Percentiles rank a stretch among this genome's conserved stretches.
Conservation (phyloP, 1,139 yeast species). For the Lodderomyces metapsilosis region DNA sequence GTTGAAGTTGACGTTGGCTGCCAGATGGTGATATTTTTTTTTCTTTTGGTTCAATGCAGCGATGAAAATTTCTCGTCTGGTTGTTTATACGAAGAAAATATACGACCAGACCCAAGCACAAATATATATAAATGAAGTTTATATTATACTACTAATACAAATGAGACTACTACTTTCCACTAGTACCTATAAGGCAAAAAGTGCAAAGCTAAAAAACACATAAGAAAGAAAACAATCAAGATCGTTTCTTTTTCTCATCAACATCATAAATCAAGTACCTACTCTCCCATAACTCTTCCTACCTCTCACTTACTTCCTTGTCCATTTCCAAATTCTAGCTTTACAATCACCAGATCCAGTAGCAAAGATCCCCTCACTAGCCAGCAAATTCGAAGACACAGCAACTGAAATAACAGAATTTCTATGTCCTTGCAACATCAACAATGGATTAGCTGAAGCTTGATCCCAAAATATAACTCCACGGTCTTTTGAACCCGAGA, state of each 20-base stretch:
- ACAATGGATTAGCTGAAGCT: conserved; percentile 83
- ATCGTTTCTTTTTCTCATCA: conserved; percentile 2
- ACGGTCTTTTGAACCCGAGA: conserved; percentile 95
- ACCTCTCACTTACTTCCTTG: conserved; percentile 15
- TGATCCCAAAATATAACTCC: conserved; percentile 98
- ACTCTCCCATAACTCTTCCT: too few species aligned
- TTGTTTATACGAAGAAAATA: too few species aligned
- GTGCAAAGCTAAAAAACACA: too few species aligned
- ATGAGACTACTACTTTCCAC: neutral
- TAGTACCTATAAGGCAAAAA: too few species aligned
- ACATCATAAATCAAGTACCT: too few species aligned
- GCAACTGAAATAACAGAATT: conserved; percentile 95
- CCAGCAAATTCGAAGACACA: conserved; percentile 73
- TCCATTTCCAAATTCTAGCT: conserved; percentile 94
- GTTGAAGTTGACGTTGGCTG: neutral
- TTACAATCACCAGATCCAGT: conserved; percentile 98
- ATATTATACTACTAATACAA: conserved; percentile 8
- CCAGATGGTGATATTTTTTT: conserved; percentile 4
- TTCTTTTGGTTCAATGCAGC: neutral
- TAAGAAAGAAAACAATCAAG: too few species aligned
- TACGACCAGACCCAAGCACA: too few species aligned
- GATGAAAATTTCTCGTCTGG: too few species aligned
- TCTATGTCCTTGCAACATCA: conserved; percentile 96
- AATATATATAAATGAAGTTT: conserved; percentile 3
- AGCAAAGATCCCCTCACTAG: conserved; percentile 79